Conservation (phyloP, 176 grass and related monocot genomes). For the Hordeum marinum region DNA sequence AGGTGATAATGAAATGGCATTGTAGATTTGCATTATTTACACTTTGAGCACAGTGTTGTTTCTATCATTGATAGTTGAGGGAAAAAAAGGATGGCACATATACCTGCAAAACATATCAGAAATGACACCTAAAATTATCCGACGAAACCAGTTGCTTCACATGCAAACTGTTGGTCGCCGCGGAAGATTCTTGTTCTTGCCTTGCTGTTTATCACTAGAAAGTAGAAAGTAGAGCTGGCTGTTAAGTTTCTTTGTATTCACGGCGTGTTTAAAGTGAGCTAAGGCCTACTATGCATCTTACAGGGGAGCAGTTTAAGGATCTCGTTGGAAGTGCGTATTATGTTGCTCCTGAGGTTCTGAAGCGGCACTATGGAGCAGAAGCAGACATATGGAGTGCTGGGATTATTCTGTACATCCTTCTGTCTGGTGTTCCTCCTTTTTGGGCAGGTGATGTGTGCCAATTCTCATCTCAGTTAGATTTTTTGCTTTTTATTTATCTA, state of each 20-base stretch:
- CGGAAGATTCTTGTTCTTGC: neutral
- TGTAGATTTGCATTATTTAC: neutral
- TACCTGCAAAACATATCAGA: neutral
- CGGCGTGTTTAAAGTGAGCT: neutral
- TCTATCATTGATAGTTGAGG: neutral
- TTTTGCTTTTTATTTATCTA: neutral
- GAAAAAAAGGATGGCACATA: neutral
- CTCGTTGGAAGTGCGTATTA: slow-evolving; percentile 98
- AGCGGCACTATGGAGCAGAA: slow-evolving; percentile 76
- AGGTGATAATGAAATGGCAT: slow-evolving; percentile 14
- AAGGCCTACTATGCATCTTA: neutral
- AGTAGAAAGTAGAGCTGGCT: neutral
- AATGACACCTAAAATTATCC: neutral
- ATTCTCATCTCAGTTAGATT: neutral
- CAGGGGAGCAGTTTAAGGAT: slow-evolving; percentile 89
- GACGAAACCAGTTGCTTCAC: neutral
- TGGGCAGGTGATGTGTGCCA: slow-evolving; percentile 66
- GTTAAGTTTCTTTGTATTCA: neutral
- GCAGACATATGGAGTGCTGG: slow-evolving; percentile 98
- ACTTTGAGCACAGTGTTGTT: neutral
- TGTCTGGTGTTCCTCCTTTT: slow-evolving; percentile 96
- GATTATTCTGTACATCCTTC: slow-evolving; percentile 97
- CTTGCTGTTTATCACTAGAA: neutral
- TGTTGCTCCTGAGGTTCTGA: slow-evolving; percentile 95
- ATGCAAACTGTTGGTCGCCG: neutral